phyloP scores from a whole-genome alignment of 192 early-diverging fungal genomes.

The Coemansia sp. region DNA sequence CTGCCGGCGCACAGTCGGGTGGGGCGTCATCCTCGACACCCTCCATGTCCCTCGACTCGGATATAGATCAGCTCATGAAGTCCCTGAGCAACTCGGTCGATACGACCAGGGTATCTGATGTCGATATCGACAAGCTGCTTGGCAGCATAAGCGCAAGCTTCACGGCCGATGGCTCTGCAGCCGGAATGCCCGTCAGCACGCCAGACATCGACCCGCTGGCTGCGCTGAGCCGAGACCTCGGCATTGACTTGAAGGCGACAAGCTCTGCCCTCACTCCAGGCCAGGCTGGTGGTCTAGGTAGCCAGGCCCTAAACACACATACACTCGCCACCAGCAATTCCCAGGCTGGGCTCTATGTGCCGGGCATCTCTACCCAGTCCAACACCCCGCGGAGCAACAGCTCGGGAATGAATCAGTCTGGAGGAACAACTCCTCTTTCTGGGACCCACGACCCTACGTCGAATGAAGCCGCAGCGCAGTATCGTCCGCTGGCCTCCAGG shows the following conservation, averaged over 20 bases:
- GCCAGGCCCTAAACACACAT: background rate
- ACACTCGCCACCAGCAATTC: background rate
- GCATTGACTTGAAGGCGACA: slow-evolving; percentile 20
- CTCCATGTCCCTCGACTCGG: slow-evolving; percentile 20
- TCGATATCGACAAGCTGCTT: slow-evolving; percentile 39
- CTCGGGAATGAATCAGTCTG: background rate
- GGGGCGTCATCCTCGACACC: slow-evolving; percentile 4
- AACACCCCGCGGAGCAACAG: background rate
- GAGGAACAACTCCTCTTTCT: background rate
- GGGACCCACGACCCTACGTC: no score
- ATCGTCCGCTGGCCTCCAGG: background rate
- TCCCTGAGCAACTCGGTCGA: slow-evolving; percentile 32
- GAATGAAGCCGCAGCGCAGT: background rate
- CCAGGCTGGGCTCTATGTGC: background rate
- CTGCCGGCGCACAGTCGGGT: background rate
- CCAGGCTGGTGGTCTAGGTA: background rate
- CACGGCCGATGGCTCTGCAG: slow-evolving; percentile 1
- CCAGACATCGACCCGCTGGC: slow-evolving; percentile 18
- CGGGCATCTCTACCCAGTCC: background rate
- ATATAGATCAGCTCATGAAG: slow-evolving; percentile 43
- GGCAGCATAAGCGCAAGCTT: slow-evolving; percentile 37
- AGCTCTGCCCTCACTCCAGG: slow-evolving; percentile 5
- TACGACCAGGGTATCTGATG: slow-evolving; percentile 32
- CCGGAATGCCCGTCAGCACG: background rate
- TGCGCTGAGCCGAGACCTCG: slow-evolving; percentile 21